These are phyloP conservation scores for Metschnikowia lachancei DNA, from an alignment of 805 yeast species.

Conservation along the genomic window DNA sequence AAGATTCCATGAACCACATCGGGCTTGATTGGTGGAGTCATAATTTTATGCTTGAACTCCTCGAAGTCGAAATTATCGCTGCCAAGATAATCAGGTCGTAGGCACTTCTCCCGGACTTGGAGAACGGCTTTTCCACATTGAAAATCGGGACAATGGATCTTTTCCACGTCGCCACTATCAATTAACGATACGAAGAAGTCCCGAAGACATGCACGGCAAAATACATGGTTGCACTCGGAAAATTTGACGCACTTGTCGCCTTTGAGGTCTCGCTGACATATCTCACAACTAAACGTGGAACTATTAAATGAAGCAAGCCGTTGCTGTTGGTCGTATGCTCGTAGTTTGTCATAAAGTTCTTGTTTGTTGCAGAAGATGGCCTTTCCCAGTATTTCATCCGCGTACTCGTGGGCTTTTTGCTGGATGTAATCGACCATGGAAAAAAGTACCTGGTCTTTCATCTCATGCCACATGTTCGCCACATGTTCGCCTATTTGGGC, in stretches of 20 bases:
- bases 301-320: constrained; percentile 27
- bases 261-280: constrained; percentile 50
- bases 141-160: constrained; percentile 58
- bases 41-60: constrained; percentile 35
- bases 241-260: constrained; percentile 41
- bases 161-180: constrained; percentile 46
- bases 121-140: constrained; percentile 38
- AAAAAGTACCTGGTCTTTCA: constrained; percentile 40
- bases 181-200: constrained; percentile 32
- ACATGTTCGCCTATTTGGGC: constrained; percentile 20
- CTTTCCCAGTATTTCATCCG: constrained; percentile 4
- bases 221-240: constrained; percentile 24
- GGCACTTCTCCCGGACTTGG: constrained; percentile 17
- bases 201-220: constrained; percentile 16
- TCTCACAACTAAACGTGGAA: constrained; percentile 50
- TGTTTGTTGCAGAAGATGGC: constrained; percentile 11
- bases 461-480: constrained; percentile 32
- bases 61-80: constrained; percentile 23
- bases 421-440: constrained; percentile 39
- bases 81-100: constrained; percentile 17
- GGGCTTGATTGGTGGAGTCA: constrained; percentile 40
- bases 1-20: constrained; percentile 35
- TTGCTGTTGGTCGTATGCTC: constrained; percentile 23
- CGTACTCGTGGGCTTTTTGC: constrained; percentile 8
- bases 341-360: constrained; percentile 16